These are phyloP conservation scores for Fusarium illudens DNA, from an alignment of 2,329 filamentous ascomycete species.

Conservation along the genomic window DNA sequence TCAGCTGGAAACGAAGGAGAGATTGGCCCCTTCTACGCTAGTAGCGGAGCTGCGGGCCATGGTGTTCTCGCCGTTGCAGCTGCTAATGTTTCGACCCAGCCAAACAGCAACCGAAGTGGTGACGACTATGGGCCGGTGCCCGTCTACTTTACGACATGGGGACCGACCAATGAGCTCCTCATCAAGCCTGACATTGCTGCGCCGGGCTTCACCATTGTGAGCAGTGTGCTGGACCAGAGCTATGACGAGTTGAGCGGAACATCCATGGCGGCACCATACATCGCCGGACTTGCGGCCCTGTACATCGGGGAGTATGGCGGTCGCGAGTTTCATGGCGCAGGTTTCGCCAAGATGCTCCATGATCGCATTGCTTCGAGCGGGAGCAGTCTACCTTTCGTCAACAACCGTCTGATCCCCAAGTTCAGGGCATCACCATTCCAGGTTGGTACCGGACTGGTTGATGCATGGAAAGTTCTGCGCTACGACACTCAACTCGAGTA, in stretches of 20 bases:
- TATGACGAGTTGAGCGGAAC: constrained; percentile 62
- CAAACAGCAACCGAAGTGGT: constrained; percentile 45
- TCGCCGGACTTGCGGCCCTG: constrained; percentile 60
- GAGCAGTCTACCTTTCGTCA: constrained; percentile 44
- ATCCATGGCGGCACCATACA: constrained; percentile 64
- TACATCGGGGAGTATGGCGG: constrained; percentile 55
- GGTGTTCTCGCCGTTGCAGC: constrained; percentile 50
- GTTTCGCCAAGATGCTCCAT: constrained; percentile 45
- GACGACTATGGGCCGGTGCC: constrained; percentile 46
- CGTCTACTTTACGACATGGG: constrained; percentile 60
- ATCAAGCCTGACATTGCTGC: constrained; percentile 61
- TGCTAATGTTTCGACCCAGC: constrained; percentile 54
- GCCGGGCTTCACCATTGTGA: constrained; percentile 60
- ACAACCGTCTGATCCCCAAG: constrained; percentile 30
- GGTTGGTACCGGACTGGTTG: constrained; percentile 58
- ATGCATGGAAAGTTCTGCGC: constrained; percentile 56
- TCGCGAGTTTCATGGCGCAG: constrained; percentile 49
- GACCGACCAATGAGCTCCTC: constrained; percentile 59
- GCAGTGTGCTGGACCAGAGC: constrained; percentile 54
- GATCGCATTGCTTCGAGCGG: constrained; percentile 49
- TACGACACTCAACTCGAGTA: constrained; percentile 50
- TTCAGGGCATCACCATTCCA: constrained; percentile 49
- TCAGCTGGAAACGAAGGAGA: constrained; percentile 62
- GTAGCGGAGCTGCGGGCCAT: constrained; percentile 45
- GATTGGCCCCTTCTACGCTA: constrained; percentile 57